These are phyloP conservation scores for Phylloporus sp. DNA, from an alignment of 768 basidiomycete genomes.

Conservation along the genomic window DNA sequence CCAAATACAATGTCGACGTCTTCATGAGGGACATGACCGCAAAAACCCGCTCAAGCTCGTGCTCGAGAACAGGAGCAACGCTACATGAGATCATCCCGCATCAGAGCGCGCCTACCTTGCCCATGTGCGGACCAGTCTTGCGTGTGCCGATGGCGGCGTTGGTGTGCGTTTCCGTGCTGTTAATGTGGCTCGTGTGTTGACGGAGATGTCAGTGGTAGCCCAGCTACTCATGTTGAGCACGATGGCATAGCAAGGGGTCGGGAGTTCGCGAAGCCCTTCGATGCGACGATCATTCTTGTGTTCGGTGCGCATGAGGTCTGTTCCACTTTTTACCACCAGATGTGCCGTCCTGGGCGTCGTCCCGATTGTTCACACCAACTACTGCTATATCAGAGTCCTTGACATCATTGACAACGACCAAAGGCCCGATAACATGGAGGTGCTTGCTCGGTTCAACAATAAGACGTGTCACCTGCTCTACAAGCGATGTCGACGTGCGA, in stretches of 20 bases:
- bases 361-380: no score
- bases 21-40: constrained; percentile 1
- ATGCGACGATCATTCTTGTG: constrained; percentile 44
- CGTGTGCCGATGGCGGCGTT: constrained; percentile 55
- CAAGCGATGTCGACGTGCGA: no score
- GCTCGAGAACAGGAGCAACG: constrained; percentile 58
- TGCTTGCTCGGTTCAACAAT: no score
- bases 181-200: background rate
- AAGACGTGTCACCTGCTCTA: no score
- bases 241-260: no score
- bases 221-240: constrained; percentile 46
- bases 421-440: no score
- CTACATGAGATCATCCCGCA: constrained; percentile 62
- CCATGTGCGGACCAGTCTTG: constrained; percentile 61
- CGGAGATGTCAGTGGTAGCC: constrained; percentile 40
- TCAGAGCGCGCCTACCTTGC: constrained; percentile 62
- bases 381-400: no score
- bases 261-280: constrained; percentile 46
- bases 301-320: no score
- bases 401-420: no score
- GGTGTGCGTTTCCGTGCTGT: constrained; percentile 36
- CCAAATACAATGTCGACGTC: background rate
- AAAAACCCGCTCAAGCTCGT: constrained; percentile 23
- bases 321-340: no score
- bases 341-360: no score